phyloP scores from a whole-genome alignment of 2,329 filamentous ascomycete genomes.

The Teratosphaeria destructans region DNA sequence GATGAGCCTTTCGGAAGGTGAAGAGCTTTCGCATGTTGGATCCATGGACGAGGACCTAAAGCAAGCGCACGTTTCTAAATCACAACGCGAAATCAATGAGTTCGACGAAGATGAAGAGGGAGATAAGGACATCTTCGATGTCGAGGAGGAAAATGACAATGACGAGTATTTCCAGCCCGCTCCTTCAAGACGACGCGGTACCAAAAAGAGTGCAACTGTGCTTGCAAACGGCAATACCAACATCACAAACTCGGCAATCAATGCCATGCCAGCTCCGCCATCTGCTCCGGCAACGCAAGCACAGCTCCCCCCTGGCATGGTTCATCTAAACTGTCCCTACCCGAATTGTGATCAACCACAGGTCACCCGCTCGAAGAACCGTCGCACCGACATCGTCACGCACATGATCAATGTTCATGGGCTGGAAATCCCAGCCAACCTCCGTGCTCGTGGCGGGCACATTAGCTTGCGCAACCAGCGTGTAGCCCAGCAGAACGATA shows the following conservation, averaged over 20 bases:
- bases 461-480: background rate
- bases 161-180: background rate
- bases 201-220: too few species aligned
- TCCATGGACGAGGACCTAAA: background rate
- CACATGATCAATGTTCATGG: background rate
- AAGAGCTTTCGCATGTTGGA: background rate
- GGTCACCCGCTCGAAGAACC: background rate
- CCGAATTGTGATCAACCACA: background rate
- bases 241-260: background rate
- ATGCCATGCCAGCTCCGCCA: background rate
- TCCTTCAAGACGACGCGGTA: background rate
- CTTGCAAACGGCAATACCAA: background rate
- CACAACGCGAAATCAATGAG: background rate
- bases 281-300: background rate
- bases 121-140: background rate
- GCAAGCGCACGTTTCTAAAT: background rate
- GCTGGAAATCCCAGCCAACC: background rate
- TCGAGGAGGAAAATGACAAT: background rate
- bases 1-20: background rate
- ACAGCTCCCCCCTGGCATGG: background rate
- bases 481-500: background rate
- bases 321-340: background rate
- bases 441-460: background rate
- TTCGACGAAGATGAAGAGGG: background rate
- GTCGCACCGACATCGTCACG: background rate